A percentile compares a stretch with the other conserved stretches of the same genome.
phyloP scores from a whole-genome alignment of 2,329 filamentous ascomycete species.

The Xylaria sp. region DNA sequence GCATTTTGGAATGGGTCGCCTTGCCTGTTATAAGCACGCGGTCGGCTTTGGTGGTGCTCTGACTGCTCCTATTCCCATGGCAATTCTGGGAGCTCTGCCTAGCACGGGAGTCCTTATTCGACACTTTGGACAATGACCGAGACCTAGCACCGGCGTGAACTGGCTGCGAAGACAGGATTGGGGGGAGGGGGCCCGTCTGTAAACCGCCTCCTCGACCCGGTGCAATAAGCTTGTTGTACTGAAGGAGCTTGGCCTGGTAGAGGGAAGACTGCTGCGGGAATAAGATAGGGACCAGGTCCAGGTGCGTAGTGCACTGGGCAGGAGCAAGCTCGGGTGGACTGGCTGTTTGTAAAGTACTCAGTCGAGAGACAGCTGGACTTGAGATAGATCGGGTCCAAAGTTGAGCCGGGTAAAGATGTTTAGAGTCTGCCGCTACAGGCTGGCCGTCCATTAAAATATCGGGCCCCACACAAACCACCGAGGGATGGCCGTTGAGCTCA shows the following conservation, averaged over 20 bases:
- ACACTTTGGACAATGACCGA: constrained; percentile 70
- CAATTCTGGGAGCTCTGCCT: constrained; percentile 64
- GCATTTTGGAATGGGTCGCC: constrained; percentile 61
- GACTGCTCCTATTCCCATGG: constrained; percentile 73
- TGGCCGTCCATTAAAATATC: constrained; percentile 63
- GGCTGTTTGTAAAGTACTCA: constrained; percentile 44
- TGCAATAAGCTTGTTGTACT: constrained; percentile 74
- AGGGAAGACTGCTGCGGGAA: constrained; percentile 68
- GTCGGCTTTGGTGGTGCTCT: constrained; percentile 68
- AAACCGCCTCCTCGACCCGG: constrained; percentile 65
- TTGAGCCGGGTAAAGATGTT: constrained; percentile 59
- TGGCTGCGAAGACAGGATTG: constrained; percentile 66
- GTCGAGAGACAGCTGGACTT: constrained; percentile 51
- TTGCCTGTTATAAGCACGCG: constrained; percentile 71
- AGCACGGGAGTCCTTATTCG: constrained; percentile 62
- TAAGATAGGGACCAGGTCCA: constrained; percentile 68
- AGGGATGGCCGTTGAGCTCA: constrained; percentile 38
- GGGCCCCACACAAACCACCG: constrained; percentile 47
- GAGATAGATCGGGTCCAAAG: constrained; percentile 55
- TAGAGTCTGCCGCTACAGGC: constrained; percentile 61
- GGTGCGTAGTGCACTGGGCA: constrained; percentile 53
- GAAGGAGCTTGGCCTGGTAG: constrained; percentile 71
- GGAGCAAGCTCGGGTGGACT: constrained; percentile 41
- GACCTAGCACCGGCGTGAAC: constrained; percentile 67
- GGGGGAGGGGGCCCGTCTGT: constrained; percentile 66